Conservation (phyloP, 1,284 basidiomycete species). For the Neonothopanus nambi region DNA sequence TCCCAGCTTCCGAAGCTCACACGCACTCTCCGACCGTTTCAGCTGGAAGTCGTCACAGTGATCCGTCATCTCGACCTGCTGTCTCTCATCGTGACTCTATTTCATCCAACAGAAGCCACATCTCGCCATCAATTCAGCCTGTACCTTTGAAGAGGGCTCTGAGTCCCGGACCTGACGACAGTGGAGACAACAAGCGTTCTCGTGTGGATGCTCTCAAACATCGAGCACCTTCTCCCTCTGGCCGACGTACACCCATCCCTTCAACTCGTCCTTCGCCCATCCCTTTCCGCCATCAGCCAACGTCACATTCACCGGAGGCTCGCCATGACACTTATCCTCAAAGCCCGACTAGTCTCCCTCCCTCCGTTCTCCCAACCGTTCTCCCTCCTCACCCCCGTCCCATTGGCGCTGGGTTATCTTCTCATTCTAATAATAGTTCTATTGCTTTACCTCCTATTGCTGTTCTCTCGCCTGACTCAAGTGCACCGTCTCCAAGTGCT, state of each 20-base stretch:
- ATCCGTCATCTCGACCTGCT: slow-evolving; percentile 48
- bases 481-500: slow-evolving; percentile 48
- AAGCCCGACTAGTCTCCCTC: slow-evolving; percentile 54
- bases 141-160: slow-evolving; percentile 60
- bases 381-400: slow-evolving; percentile 74
- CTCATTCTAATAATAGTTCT: slow-evolving; percentile 1
- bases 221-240: slow-evolving; percentile 52
- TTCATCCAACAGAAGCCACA: slow-evolving; percentile 52
- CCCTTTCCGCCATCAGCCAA: slow-evolving; percentile 70
- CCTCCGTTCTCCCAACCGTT: slow-evolving; percentile 52
- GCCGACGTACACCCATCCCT: slow-evolving; percentile 48
- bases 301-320: slow-evolving; percentile 63
- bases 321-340: slow-evolving; percentile 53
- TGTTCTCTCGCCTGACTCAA: slow-evolving; percentile 33
- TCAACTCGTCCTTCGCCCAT: slow-evolving; percentile 70
- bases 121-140: slow-evolving; percentile 45
- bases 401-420: slow-evolving; percentile 46
- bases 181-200: slow-evolving; percentile 58
- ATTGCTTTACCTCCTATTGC: slow-evolving; percentile 16
- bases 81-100: slow-evolving; percentile 55
- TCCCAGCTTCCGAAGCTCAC: slow-evolving; percentile 25
- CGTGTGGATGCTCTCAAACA: slow-evolving; percentile 58
- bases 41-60: slow-evolving; percentile 49
- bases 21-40: slow-evolving; percentile 55
- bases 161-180: slow-evolving; percentile 63